phyloP scores from a whole-genome alignment of 768 basidiomycete species.

The Amanita rubescens region DNA sequence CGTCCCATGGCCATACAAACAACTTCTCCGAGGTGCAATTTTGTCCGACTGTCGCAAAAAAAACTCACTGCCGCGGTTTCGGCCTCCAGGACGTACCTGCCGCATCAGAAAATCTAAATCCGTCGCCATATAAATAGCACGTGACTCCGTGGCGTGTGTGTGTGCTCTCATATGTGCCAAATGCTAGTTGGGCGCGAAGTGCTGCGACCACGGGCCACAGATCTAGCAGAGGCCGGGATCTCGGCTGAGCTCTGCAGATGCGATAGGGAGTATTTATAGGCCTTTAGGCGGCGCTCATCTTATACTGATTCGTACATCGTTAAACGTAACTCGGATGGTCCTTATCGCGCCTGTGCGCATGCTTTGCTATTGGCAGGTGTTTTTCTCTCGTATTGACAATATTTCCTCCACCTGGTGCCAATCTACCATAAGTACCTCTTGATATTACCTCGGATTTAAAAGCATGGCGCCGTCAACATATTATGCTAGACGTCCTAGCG shows the following conservation, averaged over 20 bases:
- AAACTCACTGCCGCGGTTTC: background rate
- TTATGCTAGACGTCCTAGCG: too few relatives aligned
- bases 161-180: too few relatives aligned
- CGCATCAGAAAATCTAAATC: background rate
- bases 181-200: too few relatives aligned
- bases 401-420: background rate
- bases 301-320: too few relatives aligned
- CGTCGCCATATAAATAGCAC: background rate
- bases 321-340: background rate
- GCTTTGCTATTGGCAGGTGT: background rate
- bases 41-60: background rate
- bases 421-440: background rate
- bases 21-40: background rate
- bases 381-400: background rate
- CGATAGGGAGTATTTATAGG: background rate
- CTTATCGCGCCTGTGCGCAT: background rate
- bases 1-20: too few relatives aligned
- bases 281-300: conserved; percentile 3
- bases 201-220: too few relatives aligned
- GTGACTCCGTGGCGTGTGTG: background rate
- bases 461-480: too few relatives aligned
- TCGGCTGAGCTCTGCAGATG: background rate
- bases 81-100: background rate
- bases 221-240: background rate
- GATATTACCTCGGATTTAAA: too few relatives aligned